Conservation (phyloP, 768 basidiomycete species). For the Mycena leptocephala region DNA sequence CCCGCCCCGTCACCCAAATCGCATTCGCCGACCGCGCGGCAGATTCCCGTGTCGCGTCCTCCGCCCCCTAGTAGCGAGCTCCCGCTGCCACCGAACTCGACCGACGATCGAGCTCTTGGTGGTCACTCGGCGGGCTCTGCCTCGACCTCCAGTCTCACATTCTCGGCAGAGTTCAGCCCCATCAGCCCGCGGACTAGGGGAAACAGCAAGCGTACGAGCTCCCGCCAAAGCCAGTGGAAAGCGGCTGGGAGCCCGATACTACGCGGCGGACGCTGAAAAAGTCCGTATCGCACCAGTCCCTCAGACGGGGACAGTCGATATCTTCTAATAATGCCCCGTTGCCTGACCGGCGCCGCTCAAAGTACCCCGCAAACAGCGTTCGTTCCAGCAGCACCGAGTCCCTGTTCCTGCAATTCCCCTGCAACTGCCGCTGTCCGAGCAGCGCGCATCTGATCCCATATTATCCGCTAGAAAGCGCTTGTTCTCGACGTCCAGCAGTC, state of each 20-base stretch:
- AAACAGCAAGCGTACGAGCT: constrained; percentile 10
- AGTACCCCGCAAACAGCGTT: constrained; percentile 69
- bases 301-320: constrained; percentile 53
- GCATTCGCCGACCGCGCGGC: constrained; percentile 53
- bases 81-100: constrained; percentile 59
- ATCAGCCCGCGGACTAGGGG: constrained; percentile 13
- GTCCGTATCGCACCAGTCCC: constrained; percentile 71
- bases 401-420: constrained; percentile 69
- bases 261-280: constrained; percentile 63
- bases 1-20: constrained; percentile 25
- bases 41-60: constrained; percentile 61
- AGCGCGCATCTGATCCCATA: constrained; percentile 45
- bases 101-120: constrained; percentile 5
- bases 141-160: constrained; percentile 60
- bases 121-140: constrained; percentile 29
- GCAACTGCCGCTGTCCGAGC: constrained; percentile 52
- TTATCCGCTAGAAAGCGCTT: constrained; percentile 65
- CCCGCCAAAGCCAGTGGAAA: constrained; percentile 17
- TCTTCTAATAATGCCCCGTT: constrained; percentile 46
- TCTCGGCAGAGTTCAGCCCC: constrained; percentile 46
- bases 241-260: constrained; percentile 34
- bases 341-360: constrained; percentile 51
- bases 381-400: constrained; percentile 73
- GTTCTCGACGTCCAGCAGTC: constrained; percentile 72
- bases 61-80: constrained; percentile 67